A percentile compares a stretch with the other conserved stretches of the same genome.
These are phyloP conservation scores for Suhomyces terraborum DNA, from an alignment of 1,139 yeast genomes.

Conservation along the genomic window DNA sequence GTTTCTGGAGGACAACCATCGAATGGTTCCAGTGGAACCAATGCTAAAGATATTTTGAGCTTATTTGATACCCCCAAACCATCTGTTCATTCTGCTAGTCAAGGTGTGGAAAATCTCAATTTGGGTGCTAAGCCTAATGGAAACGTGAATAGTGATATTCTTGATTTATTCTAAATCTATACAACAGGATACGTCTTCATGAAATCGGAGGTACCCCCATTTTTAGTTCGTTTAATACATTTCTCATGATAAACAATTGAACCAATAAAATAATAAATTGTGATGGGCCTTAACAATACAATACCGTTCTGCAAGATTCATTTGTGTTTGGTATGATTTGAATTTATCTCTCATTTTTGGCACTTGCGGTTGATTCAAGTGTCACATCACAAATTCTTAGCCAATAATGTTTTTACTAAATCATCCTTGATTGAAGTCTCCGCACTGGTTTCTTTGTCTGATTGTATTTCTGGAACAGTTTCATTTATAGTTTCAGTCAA, in stretches of 20 bases:
- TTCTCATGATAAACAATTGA: slow-evolving; percentile 3
- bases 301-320: too few species aligned
- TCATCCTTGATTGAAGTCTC: not conserved
- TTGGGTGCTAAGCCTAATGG: slow-evolving; percentile 14
- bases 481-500: slow-evolving; percentile 21
- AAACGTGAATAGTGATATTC: slow-evolving; percentile 45
- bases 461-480: not conserved
- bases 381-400: slow-evolving; percentile 3
- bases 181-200: not conserved
- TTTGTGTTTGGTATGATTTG: too few species aligned
- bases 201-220: not conserved
- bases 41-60: slow-evolving; percentile 46
- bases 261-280: too few species aligned
- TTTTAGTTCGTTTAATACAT: slow-evolving; percentile 4
- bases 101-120: slow-evolving; percentile 27
- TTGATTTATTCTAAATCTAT: slow-evolving; percentile 53
- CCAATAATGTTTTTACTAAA: slow-evolving; percentile 5
- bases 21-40: slow-evolving; percentile 12
- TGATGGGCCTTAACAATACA: too few species aligned
- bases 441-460: not conserved
- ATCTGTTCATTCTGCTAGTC: slow-evolving; percentile 18
- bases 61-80: slow-evolving; percentile 34
- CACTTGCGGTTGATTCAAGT: not conserved
- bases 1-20: slow-evolving; percentile 17
- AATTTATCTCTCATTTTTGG: too few species aligned